These are phyloP conservation scores for Scutellaria baicalensis DNA, from an alignment of 257 asterid species.

Conservation along the genomic window DNA sequence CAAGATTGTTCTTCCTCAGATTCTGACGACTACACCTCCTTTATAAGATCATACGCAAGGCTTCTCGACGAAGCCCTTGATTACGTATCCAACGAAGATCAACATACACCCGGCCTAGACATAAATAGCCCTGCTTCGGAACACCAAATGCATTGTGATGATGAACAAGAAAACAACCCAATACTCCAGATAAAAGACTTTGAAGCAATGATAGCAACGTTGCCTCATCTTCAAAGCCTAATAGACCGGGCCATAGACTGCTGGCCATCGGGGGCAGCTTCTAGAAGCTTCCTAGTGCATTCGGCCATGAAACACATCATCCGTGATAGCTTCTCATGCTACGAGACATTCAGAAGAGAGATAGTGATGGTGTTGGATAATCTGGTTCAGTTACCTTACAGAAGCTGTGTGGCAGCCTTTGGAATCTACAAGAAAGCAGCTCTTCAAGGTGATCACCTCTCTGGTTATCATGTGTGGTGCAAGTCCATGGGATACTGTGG, in stretches of 20 bases:
- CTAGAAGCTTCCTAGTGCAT: constrained; percentile 36
- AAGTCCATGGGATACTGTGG: constrained; percentile 46
- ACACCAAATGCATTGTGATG: neutral
- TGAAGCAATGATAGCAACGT: constrained; percentile 24
- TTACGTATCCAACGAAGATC: constrained; percentile 11
- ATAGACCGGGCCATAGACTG: constrained; percentile 55
- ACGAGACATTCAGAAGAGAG: constrained; percentile 32
- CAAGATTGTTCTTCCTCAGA: constrained; percentile 39
- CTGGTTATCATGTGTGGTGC: constrained; percentile 45
- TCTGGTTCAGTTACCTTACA: constrained; percentile 43
- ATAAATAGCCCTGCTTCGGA: neutral
- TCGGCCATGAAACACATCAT: constrained; percentile 45
- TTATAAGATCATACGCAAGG: constrained; percentile 50
- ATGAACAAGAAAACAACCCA: neutral
- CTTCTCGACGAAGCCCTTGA: constrained; percentile 53
- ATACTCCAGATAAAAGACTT: constrained; percentile 15
- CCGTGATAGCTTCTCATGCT: constrained; percentile 45
- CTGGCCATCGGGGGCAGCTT: constrained; percentile 40
- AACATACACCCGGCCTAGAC: neutral
- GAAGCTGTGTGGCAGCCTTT: constrained; percentile 37
- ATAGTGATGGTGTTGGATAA: constrained; percentile 41
- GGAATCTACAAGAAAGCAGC: constrained; percentile 55
- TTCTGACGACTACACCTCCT: constrained; percentile 40
- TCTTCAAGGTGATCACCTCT: constrained; percentile 37
- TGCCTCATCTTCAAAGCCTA: constrained; percentile 56